These are phyloP conservation scores for Penicillium maclennaniae DNA, from an alignment of 495 filamentous ascomycete genomes.

Conservation along the genomic window DNA sequence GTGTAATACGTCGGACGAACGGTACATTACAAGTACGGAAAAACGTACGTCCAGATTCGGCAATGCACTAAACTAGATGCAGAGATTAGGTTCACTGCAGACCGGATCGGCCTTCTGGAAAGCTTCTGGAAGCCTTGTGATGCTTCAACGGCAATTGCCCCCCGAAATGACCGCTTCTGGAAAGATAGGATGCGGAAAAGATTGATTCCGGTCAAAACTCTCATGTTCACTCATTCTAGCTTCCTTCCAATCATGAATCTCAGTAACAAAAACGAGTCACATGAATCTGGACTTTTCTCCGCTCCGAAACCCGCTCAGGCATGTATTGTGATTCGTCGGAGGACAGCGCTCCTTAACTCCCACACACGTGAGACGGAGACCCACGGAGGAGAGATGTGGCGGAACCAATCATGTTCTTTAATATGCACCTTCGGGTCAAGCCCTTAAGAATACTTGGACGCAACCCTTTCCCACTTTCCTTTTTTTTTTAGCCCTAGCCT, in stretches of 20 bases:
- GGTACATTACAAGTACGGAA: neutral
- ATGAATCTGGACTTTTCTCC: neutral
- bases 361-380: conserved; percentile 20
- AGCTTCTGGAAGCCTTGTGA: conserved; percentile 1
- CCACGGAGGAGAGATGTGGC: conserved; percentile 6
- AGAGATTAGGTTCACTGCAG: conserved; percentile 1
- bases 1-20: conserved; percentile 9
- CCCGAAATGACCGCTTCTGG: neutral
- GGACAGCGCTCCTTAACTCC: conserved; percentile 25
- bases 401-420: conserved; percentile 11
- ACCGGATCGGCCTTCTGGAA: conserved; percentile 27
- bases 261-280: neutral
- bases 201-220: neutral
- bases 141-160: neutral
- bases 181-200: neutral
- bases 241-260: neutral
- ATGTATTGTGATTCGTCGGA: conserved; percentile 22
- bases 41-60: neutral
- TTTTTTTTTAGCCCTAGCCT: neutral
- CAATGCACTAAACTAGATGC: neutral
- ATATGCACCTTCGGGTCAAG: neutral
- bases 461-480: no score
- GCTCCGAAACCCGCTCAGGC: neutral
- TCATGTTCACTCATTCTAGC: neutral
- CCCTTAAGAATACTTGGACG: neutral